Evolutionary conservation across 2,329 filamentous ascomycete genomes (phyloP).

Genomic region (Cadophora luteo-olivacea): DNA sequence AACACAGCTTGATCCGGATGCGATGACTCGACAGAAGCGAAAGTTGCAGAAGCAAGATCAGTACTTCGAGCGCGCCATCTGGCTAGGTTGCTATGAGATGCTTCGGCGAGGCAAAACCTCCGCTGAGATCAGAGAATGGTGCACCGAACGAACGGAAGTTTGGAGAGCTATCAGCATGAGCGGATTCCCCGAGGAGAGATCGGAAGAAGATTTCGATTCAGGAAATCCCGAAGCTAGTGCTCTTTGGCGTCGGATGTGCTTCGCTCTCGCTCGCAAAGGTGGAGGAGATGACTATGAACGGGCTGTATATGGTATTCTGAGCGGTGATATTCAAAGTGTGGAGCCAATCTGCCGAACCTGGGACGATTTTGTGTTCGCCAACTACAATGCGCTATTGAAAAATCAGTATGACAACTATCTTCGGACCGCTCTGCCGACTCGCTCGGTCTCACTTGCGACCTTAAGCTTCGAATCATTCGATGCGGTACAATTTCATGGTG

Average conservation of each 20-base stretch:
- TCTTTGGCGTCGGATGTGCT: constrained; percentile 83
- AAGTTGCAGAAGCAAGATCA: constrained; percentile 82
- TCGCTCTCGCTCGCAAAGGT: constrained; percentile 71
- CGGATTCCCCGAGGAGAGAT: constrained; percentile 66
- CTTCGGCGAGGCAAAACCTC: constrained; percentile 81
- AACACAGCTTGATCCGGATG: constrained; percentile 92
- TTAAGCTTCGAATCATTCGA: constrained; percentile 70
- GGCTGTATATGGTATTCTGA: constrained; percentile 89
- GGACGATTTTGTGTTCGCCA: constrained; percentile 86
- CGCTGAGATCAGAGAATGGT: constrained; percentile 82
- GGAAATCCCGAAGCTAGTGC: constrained; percentile 56
- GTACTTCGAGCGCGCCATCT: constrained; percentile 88
- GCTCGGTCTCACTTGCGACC: constrained; percentile 58
- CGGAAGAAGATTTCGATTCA: constrained; percentile 51
- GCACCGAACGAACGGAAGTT: constrained; percentile 80
- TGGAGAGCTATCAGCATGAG: constrained; percentile 90
- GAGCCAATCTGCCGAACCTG: constrained; percentile 78
- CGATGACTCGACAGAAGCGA: constrained; percentile 78
- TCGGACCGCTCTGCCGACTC: constrained; percentile 59
- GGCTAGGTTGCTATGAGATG: constrained; percentile 94
- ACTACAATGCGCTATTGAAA: constrained; percentile 86
- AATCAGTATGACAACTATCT: constrained; percentile 80
- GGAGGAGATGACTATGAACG: constrained; percentile 79
- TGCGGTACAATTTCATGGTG: constrained; percentile 66
- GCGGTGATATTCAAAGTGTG: constrained; percentile 81